Evolutionary conservation across 805 yeast genomes (phyloP), one percentile per base, ranked within the genome.

Genomic region (Myxozyma vanderwaltii): DNA sequence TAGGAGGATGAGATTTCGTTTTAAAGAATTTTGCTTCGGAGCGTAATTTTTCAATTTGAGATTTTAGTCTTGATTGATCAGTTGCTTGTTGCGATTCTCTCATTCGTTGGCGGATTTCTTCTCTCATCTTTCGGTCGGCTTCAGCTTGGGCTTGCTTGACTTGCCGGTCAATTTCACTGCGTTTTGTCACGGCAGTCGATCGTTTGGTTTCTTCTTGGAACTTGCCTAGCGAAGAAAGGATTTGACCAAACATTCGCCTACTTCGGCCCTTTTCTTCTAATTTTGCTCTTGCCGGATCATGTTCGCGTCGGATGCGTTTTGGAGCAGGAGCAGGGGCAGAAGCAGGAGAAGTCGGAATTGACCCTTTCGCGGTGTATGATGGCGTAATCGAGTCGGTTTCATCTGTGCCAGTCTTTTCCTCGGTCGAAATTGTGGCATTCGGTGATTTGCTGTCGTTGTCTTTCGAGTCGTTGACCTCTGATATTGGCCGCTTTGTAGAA

Each of bases 181-280:
- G 62, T 29, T 56, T 46, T 10, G 33, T 27, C 4, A 19, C 44
- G 15, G 7, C 33, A 8, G 27, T 15, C 12, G 48, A 38, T 5
- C 52, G 40, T 5, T 10, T 55, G 8, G 56, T 31, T 13, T 59
- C 65, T 49, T 61, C 48, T 23, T 61, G 41, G 41, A 59, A 54
- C 45, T 53, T 48, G 3, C 51, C 58, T 8, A 64, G 40, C 17
- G 65, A 55, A 8, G 56, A 58, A 21, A 64, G 41, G n/a, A 64
- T 48, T 2, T 58, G 60, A 12, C 67, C 67, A 35, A 64, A 57
- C 56, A 64, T 27, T 23, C 67, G 62, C 23, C 47, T 46, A 35
- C 54, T 58, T 5, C 67, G 58, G 17, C 56, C 58, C 26, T 51
- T 45, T 24, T 64, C 67, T 41, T 63, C 66, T 35, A 29, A 35